Percentiles rank a stretch among this genome's conserved stretches.
phyloP scores from a whole-genome alignment of 1,139 yeast genomes.

The Saccharomyces hybrid region DNA sequence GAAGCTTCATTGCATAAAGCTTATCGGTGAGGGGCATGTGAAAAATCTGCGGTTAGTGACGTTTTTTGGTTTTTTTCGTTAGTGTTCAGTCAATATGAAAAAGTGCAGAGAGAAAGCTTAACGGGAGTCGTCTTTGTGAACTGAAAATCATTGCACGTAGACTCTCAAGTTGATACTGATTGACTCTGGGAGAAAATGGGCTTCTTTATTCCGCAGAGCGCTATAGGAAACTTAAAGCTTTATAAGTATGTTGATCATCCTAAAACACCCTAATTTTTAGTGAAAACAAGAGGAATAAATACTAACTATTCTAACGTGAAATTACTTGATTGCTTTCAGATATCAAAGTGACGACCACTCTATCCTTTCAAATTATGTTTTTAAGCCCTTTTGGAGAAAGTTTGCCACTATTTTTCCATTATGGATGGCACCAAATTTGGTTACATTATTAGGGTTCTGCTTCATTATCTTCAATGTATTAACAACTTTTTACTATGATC shows the following conservation, averaged over 20 bases:
- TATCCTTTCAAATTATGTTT: slow-evolving; percentile 59
- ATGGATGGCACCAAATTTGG: slow-evolving; percentile 84
- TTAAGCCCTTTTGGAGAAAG: slow-evolving; percentile 65
- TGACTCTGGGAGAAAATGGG: slow-evolving; percentile 45
- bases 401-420: slow-evolving; percentile 71
- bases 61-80: background rate
- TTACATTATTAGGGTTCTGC: slow-evolving; percentile 69
- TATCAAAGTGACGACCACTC: slow-evolving; percentile 79
- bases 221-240: slow-evolving; percentile 53
- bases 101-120: background rate
- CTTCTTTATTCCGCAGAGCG: slow-evolving; percentile 54
- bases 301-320: background rate
- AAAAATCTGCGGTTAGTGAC: background rate
- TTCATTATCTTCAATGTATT: slow-evolving; percentile 60
- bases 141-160: background rate
- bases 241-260: slow-evolving; percentile 46
- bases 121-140: background rate
- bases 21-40: background rate
- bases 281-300: background rate
- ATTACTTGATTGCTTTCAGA: slow-evolving; percentile 12
- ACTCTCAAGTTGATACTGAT: background rate
- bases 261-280: background rate
- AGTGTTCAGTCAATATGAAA: background rate
- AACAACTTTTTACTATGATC: slow-evolving; percentile 67
- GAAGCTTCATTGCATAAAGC: background rate